A percentile compares a stretch with the other conserved stretches of the same genome.
Evolutionary conservation across 2,329 filamentous ascomycete genomes (phyloP).

Genomic region (Phialophora expanda): DNA sequence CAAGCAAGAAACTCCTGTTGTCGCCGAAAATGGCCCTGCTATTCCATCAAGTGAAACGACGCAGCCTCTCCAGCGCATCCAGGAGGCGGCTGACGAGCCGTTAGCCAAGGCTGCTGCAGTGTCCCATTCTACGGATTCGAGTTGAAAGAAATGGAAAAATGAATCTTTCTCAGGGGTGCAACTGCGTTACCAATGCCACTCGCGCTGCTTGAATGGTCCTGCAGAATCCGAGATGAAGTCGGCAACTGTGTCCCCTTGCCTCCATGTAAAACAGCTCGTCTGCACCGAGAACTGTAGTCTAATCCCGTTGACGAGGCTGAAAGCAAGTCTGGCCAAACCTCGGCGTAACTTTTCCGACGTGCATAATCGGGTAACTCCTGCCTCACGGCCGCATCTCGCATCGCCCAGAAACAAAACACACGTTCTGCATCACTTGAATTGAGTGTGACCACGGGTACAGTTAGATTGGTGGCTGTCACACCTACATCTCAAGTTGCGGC

Average conservation of each 20-base stretch:
- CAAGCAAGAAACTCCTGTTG: background rate
- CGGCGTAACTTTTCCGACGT: constrained; percentile 5
- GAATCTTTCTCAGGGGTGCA: background rate
- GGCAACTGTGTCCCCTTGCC: background rate
- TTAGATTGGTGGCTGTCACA: background rate
- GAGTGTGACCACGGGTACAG: background rate
- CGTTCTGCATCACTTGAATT: constrained; percentile 5
- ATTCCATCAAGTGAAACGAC: background rate
- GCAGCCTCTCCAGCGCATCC: background rate
- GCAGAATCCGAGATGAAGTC: background rate
- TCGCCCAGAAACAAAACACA: background rate
- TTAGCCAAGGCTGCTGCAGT: background rate
- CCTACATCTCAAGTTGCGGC: background rate
- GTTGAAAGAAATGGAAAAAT: background rate
- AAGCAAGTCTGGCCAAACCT: constrained; percentile 6
- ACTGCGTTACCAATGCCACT: background rate
- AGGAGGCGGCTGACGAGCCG: background rate
- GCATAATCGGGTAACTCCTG: background rate
- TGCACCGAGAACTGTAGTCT: background rate
- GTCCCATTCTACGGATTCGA: background rate
- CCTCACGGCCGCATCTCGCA: background rate
- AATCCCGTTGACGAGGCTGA: background rate
- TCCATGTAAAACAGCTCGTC: background rate
- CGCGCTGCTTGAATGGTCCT: background rate
- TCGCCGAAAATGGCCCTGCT: background rate